These are phyloP conservation scores for Phytophthora cryptogea DNA, from an alignment of 352 stramenopile species.

Conservation along the genomic window DNA sequence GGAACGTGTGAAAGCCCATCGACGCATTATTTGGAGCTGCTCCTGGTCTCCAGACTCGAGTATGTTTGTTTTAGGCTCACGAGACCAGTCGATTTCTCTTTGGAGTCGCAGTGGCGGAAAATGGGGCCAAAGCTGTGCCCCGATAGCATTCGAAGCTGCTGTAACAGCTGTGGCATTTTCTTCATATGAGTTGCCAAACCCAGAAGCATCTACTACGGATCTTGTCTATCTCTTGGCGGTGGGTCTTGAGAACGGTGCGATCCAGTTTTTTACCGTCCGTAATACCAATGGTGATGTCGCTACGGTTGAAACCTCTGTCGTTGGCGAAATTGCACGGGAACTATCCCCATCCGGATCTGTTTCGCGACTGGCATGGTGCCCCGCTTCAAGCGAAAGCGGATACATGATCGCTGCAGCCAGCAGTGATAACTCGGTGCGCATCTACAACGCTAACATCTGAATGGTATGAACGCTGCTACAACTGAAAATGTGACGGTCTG, in stretches of 20 bases:
- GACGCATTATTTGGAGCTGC: constrained; percentile 83
- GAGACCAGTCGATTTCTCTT: constrained; percentile 69
- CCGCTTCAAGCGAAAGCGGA: not conserved
- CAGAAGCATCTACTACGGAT: not conserved
- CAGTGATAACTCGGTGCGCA: constrained; percentile 54
- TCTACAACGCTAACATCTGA: constrained; percentile 40
- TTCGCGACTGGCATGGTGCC: constrained; percentile 56
- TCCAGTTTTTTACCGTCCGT: constrained; percentile 42
- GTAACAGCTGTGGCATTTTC: constrained; percentile 72
- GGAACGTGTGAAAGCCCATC: constrained; percentile 66
- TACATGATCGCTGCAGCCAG: constrained; percentile 48
- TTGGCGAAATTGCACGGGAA: constrained; percentile 25
- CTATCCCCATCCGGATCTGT: constrained; percentile 44
- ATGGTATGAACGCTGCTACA: not conserved
- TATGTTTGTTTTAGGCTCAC: constrained; percentile 61
- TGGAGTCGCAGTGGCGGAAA: constrained; percentile 36
- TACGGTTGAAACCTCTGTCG: no score
- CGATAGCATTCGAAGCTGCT: constrained; percentile 40
- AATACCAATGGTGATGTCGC: not conserved
- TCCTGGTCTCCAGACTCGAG: constrained; percentile 67
- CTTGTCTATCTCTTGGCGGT: constrained; percentile 46
- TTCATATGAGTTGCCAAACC: constrained; percentile 9
- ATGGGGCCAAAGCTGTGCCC: constrained; percentile 29
- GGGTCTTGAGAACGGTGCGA: constrained; percentile 50
- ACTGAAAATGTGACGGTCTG: not conserved